These are phyloP conservation scores for Lentinula lateritia DNA, from an alignment of 768 basidiomycete genomes.

Conservation along the genomic window DNA sequence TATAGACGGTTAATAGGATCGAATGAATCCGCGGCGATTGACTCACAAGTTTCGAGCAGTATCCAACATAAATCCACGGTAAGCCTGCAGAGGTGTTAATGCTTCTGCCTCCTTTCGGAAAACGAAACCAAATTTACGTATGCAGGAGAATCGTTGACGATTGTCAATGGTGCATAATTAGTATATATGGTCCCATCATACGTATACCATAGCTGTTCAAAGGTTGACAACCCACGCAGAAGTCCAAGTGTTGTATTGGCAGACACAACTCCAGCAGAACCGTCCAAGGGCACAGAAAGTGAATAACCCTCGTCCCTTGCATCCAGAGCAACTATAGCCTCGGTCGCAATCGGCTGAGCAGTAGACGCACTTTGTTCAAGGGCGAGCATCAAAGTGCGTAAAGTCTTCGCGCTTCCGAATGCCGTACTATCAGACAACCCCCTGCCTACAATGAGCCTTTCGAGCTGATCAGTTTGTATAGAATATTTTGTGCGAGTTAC, in stretches of 20 bases:
- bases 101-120: background rate
- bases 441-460: conserved; percentile 54
- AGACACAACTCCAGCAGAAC: conserved; percentile 44
- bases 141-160: conserved; percentile 54
- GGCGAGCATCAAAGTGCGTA: conserved; percentile 39
- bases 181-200: conserved; percentile 42
- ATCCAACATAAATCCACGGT: conserved; percentile 77
- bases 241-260: conserved; percentile 66
- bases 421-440: conserved; percentile 39
- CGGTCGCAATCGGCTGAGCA: conserved; percentile 42
- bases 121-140: conserved; percentile 39
- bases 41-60: conserved; percentile 72
- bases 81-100: conserved; percentile 37
- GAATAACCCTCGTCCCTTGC: conserved; percentile 56
- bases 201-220: conserved; percentile 65
- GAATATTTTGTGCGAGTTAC: conserved; percentile 39
- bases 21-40: background rate
- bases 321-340: conserved; percentile 45
- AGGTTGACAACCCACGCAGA: conserved; percentile 72
- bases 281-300: conserved; percentile 48
- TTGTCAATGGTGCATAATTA: conserved; percentile 49
- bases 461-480: conserved; percentile 49
- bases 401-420: conserved; percentile 31
- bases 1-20: background rate
- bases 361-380: conserved; percentile 23